These are phyloP conservation scores for Huntiella savannae DNA, from an alignment of 2,329 filamentous ascomycete species.

Conservation along the genomic window DNA sequence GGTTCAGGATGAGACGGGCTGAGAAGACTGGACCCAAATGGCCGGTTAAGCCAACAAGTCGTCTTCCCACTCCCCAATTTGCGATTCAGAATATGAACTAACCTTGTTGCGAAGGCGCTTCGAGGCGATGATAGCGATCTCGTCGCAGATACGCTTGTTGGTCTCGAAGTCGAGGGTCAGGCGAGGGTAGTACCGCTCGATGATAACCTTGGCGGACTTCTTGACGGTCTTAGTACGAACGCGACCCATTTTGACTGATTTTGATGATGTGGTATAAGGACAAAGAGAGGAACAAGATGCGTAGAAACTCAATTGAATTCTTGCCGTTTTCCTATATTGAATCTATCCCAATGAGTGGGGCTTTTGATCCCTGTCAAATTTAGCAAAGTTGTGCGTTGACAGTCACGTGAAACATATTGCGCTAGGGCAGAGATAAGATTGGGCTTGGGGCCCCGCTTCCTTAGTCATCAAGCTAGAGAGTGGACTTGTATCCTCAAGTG, in stretches of 20 bases:
- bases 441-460: no score
- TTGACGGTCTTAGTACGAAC: conserved; percentile 53
- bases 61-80: not conserved
- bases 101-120: conserved; percentile 99
- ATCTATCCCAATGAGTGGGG: no score
- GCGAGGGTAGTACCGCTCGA: conserved; percentile 95
- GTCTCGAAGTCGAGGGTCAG: conserved; percentile 99
- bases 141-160: conserved; percentile 99
- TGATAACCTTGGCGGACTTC: conserved; percentile 95
- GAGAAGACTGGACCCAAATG: not conserved
- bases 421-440: no score
- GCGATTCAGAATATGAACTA: conserved; percentile 3
- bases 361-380: no score
- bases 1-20: not conserved
- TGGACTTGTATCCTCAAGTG: no score
- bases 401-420: no score
- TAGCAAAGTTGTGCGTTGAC: no score
- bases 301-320: not conserved
- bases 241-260: conserved; percentile 48
- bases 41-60: not conserved
- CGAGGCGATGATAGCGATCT: conserved; percentile 96
- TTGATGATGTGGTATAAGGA: conserved; percentile 18
- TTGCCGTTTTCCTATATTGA: no score
- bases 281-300: conserved; percentile 10
- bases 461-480: no score